Conservation (phyloP, 192 early-diverging fungal genomes). For the Backusella tarrabulga region DNA sequence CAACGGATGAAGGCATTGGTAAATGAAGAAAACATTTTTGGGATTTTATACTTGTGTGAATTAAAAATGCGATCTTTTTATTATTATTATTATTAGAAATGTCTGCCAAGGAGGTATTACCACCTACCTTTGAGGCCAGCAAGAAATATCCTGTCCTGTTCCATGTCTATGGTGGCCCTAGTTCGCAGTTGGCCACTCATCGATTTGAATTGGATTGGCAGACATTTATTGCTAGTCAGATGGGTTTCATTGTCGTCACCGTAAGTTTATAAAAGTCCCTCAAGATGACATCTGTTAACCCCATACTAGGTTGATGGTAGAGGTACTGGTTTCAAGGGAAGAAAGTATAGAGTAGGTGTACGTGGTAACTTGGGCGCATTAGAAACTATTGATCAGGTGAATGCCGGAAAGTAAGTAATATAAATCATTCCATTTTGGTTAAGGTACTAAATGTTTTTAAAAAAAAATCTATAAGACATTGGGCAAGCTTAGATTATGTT, state of each 20-base stretch:
- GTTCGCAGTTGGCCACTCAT: slow-evolving; percentile 76
- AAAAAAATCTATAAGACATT: slow-evolving; percentile 29
- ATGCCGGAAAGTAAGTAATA: slow-evolving; percentile 65
- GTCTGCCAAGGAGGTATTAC: slow-evolving; percentile 80
- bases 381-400: slow-evolving; percentile 86
- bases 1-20: slow-evolving; percentile 33
- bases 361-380: slow-evolving; percentile 74
- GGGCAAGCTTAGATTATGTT: slow-evolving; percentile 70
- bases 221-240: slow-evolving; percentile 61
- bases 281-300: too few relatives aligned
- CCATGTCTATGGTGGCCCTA: slow-evolving; percentile 88
- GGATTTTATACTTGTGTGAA: background rate
- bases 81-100: slow-evolving; percentile 45
- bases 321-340: slow-evolving; percentile 87
- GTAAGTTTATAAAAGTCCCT: slow-evolving; percentile 17
- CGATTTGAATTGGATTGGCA: slow-evolving; percentile 70
- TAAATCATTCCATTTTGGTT: too few relatives aligned
- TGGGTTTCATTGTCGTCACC: slow-evolving; percentile 67
- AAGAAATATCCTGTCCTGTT: slow-evolving; percentile 87
- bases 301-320: slow-evolving; percentile 69
- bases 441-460: too few relatives aligned
- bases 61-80: background rate
- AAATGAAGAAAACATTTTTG: background rate
- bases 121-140: slow-evolving; percentile 70
- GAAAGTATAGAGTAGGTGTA: slow-evolving; percentile 74